Percentiles rank a stretch among this genome's conserved stretches.
Conservation (phyloP, 129 eudicot species). For the Pulicaria dysenterica region DNA sequence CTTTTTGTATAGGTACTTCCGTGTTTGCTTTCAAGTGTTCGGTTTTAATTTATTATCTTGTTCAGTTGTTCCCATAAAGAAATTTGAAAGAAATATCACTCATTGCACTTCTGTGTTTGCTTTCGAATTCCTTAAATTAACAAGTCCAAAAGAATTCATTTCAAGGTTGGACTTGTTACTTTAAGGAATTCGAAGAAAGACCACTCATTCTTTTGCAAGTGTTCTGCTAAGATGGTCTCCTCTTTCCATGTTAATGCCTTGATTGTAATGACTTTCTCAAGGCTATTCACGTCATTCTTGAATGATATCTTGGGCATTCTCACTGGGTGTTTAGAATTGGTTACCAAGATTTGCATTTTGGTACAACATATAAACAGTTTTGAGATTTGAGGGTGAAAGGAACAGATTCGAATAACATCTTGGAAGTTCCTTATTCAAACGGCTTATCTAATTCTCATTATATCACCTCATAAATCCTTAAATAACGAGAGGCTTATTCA, state of each 20-base stretch:
- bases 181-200: background rate
- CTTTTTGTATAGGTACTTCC: no score
- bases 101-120: no score
- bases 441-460: background rate
- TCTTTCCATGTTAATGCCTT: background rate
- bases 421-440: background rate
- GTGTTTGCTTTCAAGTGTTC: no score
- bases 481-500: background rate
- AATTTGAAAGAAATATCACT: no score
- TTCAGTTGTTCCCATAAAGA: background rate
- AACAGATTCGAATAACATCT: background rate
- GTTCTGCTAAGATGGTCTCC: background rate
- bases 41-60: background rate
- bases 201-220: background rate
- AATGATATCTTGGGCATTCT: slow-evolving; percentile 3
- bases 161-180: background rate
- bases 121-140: no score
- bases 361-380: background rate
- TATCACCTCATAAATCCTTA: background rate
- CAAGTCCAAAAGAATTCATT: no score
- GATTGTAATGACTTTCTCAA: slow-evolving; percentile 2
- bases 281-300: background rate
- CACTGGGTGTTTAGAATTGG: background rate
- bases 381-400: background rate
- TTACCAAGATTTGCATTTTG: background rate